Evolutionary conservation across 2,329 filamentous ascomycete species (phyloP), one percentile per base, ranked within the genome.

Genomic region (Monosporascus sp.): DNA sequence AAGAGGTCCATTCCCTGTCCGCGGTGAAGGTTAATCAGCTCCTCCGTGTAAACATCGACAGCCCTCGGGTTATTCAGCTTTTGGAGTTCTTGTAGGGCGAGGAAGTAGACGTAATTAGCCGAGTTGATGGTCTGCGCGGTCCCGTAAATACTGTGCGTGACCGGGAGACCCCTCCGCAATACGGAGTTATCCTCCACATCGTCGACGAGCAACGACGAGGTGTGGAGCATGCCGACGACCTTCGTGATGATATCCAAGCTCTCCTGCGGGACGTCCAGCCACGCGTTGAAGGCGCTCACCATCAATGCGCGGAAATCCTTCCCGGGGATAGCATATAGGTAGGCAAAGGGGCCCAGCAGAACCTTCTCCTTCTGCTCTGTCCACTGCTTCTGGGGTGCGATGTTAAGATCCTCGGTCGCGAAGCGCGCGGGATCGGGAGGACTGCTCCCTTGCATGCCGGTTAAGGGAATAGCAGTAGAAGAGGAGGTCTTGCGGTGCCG

Each of bases 1-100:
- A 89, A 94, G 38, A 96, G 79, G 63, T 96, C 91, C 88, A 95
- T 92, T 59, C 91, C 90, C 71, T 96, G 91, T 20, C 91, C 91
- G 31, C 89, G 79, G 70, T 96, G 90, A 49, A 96, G 81, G 68
- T 94, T 91, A 58, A 92, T 73, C 35, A 96, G 78, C 74, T 95
- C 91, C 58, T 94, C 89, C 17, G 87, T 86, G 65, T 88, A 96
- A 51, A 92, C 86, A 56, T 77, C 73, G 54, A 93, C 79, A 24
- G 83, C 81, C 38, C 78, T 75, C 1, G 84, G 82, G 66, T 89
- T 91, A 56, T 79, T 75, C 52, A 96, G 81, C 61, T 81, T 84
- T 59, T 86, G 78, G 9, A 95, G 75, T 70, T 93, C 88, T 60
- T 87, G 82, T 48, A 94, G 78, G 0, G 89, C 90, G 61, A 80